phyloP scores from a whole-genome alignment of 371 early-diverging fungal genomes.

The Apophysomyces ossiformis region DNA sequence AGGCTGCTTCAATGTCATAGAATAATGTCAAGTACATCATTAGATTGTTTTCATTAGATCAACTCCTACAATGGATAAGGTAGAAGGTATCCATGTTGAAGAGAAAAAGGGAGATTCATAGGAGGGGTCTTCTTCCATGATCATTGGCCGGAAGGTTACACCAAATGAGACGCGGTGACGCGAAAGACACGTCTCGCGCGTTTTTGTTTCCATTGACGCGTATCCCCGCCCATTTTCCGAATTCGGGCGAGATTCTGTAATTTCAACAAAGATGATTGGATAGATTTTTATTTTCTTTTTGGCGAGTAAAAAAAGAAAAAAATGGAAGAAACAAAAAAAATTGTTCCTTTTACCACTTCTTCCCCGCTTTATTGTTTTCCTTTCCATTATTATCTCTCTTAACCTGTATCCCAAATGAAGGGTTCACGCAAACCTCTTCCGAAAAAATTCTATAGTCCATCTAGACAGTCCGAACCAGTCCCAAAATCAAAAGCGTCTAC shows the following conservation, averaged over 20 bases:
- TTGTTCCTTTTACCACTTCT: background rate
- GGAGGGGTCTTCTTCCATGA: too few relatives aligned
- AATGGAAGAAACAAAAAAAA: slow-evolving; percentile 7
- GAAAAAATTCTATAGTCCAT: background rate
- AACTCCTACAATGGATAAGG: too few relatives aligned
- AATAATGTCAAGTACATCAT: too few relatives aligned
- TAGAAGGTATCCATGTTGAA: too few relatives aligned
- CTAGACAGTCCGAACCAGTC: slow-evolving; percentile 6
- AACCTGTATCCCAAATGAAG: background rate
- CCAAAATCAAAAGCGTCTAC: background rate
- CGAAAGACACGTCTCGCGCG: background rate
- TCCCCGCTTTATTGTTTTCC: background rate
- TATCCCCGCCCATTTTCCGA: background rate
- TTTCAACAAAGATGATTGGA: background rate
- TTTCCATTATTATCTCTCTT: too few relatives aligned
- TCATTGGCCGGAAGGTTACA: too few relatives aligned
- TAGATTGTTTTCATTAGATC: too few relatives aligned
- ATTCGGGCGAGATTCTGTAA: background rate
- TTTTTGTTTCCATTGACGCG: background rate
- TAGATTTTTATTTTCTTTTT: slow-evolving; percentile 5
- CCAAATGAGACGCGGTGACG: too few relatives aligned
- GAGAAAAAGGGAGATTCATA: too few relatives aligned
- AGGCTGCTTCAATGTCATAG: too few relatives aligned
- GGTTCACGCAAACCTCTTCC: background rate
- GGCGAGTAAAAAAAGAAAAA: slow-evolving; percentile 4